Percentiles rank a stretch among this genome's conserved stretches.
These are phyloP conservation scores for Lyophyllum decastes DNA, from an alignment of 768 basidiomycete species.

Conservation along the genomic window DNA sequence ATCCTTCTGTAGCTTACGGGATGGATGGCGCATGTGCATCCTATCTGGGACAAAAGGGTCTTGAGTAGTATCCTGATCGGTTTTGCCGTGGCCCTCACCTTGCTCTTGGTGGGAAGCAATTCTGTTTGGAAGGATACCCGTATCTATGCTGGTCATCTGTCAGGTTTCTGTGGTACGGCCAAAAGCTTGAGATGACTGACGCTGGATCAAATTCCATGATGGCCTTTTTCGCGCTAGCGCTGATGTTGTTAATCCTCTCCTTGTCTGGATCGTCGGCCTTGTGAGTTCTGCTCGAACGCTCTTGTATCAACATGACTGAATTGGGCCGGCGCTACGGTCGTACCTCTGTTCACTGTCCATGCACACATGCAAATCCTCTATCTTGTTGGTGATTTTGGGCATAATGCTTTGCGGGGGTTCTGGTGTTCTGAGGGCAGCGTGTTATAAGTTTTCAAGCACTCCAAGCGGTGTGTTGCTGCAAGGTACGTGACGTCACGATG, in stretches of 20 bases:
- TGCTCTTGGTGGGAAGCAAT: slow-evolving; percentile 31
- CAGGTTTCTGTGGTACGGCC: not conserved
- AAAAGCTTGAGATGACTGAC: not conserved
- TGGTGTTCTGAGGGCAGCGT: not conserved
- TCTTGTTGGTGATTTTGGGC: slow-evolving; percentile 24
- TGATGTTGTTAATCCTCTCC: not conserved
- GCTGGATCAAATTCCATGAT: not conserved
- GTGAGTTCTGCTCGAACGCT: not conserved
- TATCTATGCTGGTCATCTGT: not conserved
- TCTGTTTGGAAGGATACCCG: slow-evolving; percentile 34
- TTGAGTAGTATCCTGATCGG: slow-evolving; percentile 33
- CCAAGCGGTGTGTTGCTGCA: not conserved
- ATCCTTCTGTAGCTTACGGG: slow-evolving; percentile 59
- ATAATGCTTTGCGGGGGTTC: not conserved
- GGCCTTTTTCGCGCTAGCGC: not conserved
- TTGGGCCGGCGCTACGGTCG: slow-evolving; percentile 2
- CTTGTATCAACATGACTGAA: not conserved
- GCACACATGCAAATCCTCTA: slow-evolving; percentile 50
- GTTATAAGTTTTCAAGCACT: not conserved
- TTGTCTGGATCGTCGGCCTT: not conserved
- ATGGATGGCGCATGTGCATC: slow-evolving; percentile 59
- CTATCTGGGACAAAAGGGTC: slow-evolving; percentile 50
- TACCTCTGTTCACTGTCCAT: slow-evolving; percentile 51
- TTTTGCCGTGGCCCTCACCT: slow-evolving; percentile 23
- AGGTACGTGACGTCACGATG: not conserved